Base-by-base conservation (phyloP, 495 filamentous ascomycete species). In the Penicillium manginii region DNA sequence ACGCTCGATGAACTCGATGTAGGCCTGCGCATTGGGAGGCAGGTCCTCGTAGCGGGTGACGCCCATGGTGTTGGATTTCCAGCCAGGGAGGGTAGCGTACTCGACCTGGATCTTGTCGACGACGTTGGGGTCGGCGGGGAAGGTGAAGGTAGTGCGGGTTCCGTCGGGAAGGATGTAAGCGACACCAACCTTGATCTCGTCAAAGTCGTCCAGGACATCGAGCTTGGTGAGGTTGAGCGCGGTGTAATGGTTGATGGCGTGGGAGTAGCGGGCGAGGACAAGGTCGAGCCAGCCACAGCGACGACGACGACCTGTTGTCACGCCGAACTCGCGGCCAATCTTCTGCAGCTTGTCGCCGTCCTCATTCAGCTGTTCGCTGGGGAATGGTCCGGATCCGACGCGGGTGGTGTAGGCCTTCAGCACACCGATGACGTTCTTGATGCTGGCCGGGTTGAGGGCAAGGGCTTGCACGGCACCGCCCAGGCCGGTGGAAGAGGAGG, bases 241-340 rank as follows among this genome's bases (percentile, higher is more conserved):
- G 10, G 86, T 89, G 76, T 91, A 91, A 76, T 91, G 82, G 78
- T 91, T 90, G 61, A 92, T 78, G 2, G 78, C 73, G 32, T 81
- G 76, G 40, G 84, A 90, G 80, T 92, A 91, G 63, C 90, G 88
- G 55, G 90, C 72, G n/a, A 94, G 79, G n/a, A 93, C 88, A 7
- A 97, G 82, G 68, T 97, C 92, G 39, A 96, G 82, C 91, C 90
- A 96, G 26, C 92, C 93, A 68, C 92, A 96, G 46, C 92, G 84
- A 19, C 93, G 87, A 62, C 77, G 84, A 52, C 93, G 85, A 57
- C 93, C 92, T 21, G 92, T 96, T 43, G 88, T 96, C 33, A 90
- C 90, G 58, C 91, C 92, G 70, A 86, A 87, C 75, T 91, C 88
- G 31, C 73, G 73, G 33, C 88, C 88, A 33, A 86, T 71, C 45